Base-by-base conservation (phyloP, 805 yeast genomes). In the Dipodascopsis uninucleata region DNA sequence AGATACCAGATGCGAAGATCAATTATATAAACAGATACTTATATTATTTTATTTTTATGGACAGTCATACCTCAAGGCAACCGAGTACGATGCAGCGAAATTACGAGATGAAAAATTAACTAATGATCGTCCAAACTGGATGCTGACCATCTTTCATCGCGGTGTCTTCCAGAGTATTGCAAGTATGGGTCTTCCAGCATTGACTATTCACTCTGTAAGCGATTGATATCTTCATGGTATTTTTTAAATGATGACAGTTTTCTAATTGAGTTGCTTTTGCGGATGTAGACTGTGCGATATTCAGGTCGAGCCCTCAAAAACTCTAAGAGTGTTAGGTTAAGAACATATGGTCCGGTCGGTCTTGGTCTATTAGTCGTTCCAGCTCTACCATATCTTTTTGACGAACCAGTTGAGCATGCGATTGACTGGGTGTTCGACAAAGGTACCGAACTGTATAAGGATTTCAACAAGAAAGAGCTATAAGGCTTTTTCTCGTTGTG, bases 111-210 rank as follows among this genome's bases (percentile, higher is more conserved):
- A 82, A 89, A 89, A 71, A 1, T 59, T 67, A 1, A 64, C 70
- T 38, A 55, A 33, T 4, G 55, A 47, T 8, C 52, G 36, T 47
- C 63, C 49, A 59, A 88, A 82, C 60, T 85, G 89, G 87, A 74
- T 74, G 55, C 52, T 81, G 42, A 77, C 75, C 5, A 80, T 75
- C 5, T 57, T 81, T 31, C 80, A 85, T 61, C 74, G 94, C 61
- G 88, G 85, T n/a, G 57, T 84, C 21, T 85, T 85, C 69, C 95
- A 85, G 64, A 72, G 82, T 52, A 71, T 85, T 52, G 95, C 95
- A 2, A 79, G 86, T 35, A 85, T 85, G 93, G 90, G 85, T 12
- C 70, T 85, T 32, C 95, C 95, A 7, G 94, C 94, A 2, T 79
- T 84, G 63, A 85, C 95, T 4, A 85, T 85, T 57, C 95, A 85